Evolutionary conservation across 2,329 filamentous ascomycete genomes (phyloP).

Genomic region (Scedosporium minutisporum): DNA sequence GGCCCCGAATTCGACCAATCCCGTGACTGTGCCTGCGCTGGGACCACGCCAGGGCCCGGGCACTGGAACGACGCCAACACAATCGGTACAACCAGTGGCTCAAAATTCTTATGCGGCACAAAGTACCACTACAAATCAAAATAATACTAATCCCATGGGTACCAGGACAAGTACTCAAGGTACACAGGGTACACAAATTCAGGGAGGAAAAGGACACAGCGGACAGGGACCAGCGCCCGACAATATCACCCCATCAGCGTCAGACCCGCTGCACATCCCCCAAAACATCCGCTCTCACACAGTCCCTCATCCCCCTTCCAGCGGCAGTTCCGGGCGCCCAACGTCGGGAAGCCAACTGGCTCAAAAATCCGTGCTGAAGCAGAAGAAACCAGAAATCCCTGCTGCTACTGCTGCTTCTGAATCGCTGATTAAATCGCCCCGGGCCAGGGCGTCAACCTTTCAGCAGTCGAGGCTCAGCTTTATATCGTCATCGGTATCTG

Average conservation of each 20-base stretch:
- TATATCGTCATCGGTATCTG: neutral
- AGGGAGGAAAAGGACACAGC: neutral
- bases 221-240: neutral
- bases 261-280: slow-evolving; percentile 5
- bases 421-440: neutral
- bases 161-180: no score
- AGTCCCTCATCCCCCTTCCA: neutral
- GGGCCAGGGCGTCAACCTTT: slow-evolving; percentile 5
- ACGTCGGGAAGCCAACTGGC: neutral
- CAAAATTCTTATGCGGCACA: neutral
- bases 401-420: neutral
- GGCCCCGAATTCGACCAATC: neutral
- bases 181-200: neutral
- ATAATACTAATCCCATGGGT: no score
- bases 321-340: neutral
- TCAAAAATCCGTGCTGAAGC: slow-evolving; percentile 2
- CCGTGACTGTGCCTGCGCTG: neutral
- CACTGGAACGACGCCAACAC: slow-evolving; percentile 4
- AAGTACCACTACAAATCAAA: no score
- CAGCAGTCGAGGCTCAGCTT: neutral
- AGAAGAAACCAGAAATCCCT: neutral
- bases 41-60: neutral
- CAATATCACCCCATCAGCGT: neutral
- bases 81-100: slow-evolving; percentile 15
- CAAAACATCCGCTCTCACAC: neutral